Base-by-base conservation (phyloP, 257 asterid genomes). In the Solanum piurae region DNA sequence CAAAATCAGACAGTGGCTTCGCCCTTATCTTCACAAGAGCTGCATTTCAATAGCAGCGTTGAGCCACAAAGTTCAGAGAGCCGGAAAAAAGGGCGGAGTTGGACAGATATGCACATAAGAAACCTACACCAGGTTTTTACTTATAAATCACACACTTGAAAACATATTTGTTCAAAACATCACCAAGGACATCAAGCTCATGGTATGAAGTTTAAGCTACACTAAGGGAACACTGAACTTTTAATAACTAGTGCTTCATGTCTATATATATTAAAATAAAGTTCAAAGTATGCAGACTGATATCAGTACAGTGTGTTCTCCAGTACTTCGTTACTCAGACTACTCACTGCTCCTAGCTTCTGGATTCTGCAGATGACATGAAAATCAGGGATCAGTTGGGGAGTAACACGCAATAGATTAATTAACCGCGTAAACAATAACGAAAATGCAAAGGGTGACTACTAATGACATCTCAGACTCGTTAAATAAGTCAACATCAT, bases 251-350 rank as follows among this genome's bases (percentile, higher is more conserved):
- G 38, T 73, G 84, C 72, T 86, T 86, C 88, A 71, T 46, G 29
- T 73, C 64, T 64, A 79, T 62, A 73, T 44, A 55, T 86, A 33
- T 37, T 84, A 58, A 9, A 74, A 79, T 36, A 64, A 40, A 68
- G 76, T 71, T 86, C 82, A 42, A 86, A 46, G 71, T 86, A 44
- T 71, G 88, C 69, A 86, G 79, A 73, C 84, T 86, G 88, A 36
- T 46, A 44, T 52, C 72, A 12, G 37, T 12, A 16, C 72, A 71
- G 18, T 72, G 73, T 40, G 25, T 14, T 60, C 83, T 80, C 42
- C 85, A 29, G 68, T 29, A 46, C 85, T 71, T 44, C 25, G 36
- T 83, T 86, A 33, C 84, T 72, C 36, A 6, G 37, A 46, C 42
- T 46, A 46, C 69, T 31, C 66, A 5, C 31, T 80, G 85, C 69